Conservation (phyloP, 2,329 filamentous ascomycete genomes). For the Trichoderma sp. region DNA sequence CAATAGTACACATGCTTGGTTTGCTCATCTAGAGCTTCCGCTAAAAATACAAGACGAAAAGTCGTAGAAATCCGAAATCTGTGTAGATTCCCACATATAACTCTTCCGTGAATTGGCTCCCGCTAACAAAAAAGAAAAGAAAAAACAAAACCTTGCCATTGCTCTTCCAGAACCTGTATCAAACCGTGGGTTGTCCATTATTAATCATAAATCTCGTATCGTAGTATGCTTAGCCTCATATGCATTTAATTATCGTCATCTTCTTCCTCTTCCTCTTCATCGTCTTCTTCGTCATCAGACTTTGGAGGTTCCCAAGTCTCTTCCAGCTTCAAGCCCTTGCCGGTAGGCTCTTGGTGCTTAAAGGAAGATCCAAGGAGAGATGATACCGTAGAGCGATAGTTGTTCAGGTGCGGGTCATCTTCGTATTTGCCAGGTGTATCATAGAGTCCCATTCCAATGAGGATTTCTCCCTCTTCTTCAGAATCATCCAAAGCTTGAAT, state of each 20-base stretch:
- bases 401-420: slow-evolving; percentile 53
- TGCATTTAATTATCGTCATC: slow-evolving; percentile 32
- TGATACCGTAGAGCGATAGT: slow-evolving; percentile 57
- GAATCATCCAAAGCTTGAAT: slow-evolving; percentile 53
- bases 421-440: slow-evolving; percentile 64
- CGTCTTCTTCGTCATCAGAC: slow-evolving; percentile 59
- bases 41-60: not conserved
- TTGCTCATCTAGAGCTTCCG: slow-evolving; percentile 1
- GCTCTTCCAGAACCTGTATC: not conserved
- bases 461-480: slow-evolving; percentile 67
- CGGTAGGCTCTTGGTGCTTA: slow-evolving; percentile 50
- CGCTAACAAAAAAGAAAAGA: not conserved
- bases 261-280: slow-evolving; percentile 48
- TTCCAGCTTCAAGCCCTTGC: slow-evolving; percentile 78
- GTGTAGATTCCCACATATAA: not conserved
- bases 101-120: not conserved
- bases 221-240: not conserved
- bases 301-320: slow-evolving; percentile 75
- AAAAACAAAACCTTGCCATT: not conserved
- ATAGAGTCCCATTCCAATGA: slow-evolving; percentile 82
- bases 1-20: not conserved
- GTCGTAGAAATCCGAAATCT: not conserved
- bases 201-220: slow-evolving; percentile 10
- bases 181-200: slow-evolving; percentile 3
- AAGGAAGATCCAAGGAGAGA: slow-evolving; percentile 56